Conservation (phyloP, 1,139 yeast genomes). For the Yamadazyma aaseri region DNA sequence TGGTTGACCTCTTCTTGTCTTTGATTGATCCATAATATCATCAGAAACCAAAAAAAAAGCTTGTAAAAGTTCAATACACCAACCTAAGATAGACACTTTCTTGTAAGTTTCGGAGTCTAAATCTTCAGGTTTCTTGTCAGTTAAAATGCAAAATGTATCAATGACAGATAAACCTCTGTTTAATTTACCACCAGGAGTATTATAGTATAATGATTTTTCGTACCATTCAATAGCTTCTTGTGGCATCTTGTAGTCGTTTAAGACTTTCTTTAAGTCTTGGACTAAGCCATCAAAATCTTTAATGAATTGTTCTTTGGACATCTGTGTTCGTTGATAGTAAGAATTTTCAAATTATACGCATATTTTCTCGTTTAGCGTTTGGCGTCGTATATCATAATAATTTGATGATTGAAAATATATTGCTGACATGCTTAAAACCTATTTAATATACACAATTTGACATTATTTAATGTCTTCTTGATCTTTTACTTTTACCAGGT, state of each 20-base stretch:
- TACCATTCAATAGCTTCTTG: slow-evolving; percentile 88
- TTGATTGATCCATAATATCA: slow-evolving; percentile 97
- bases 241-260: slow-evolving; percentile 77
- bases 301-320: slow-evolving; percentile 45
- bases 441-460: slow-evolving; percentile 7
- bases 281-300: slow-evolving; percentile 76
- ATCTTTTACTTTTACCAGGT: slow-evolving; percentile 74
- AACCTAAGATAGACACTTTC: slow-evolving; percentile 87
- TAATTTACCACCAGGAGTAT: slow-evolving; percentile 95
- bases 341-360: neutral
- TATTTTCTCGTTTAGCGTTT: neutral
- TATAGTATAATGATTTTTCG: slow-evolving; percentile 69
- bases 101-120: slow-evolving; percentile 69
- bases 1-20: slow-evolving; percentile 97
- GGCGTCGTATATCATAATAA: neutral
- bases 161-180: slow-evolving; percentile 95
- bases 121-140: slow-evolving; percentile 58
- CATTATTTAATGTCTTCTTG: slow-evolving; percentile 20
- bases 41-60: slow-evolving; percentile 97
- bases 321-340: slow-evolving; percentile 1
- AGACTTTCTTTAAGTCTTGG: slow-evolving; percentile 64
- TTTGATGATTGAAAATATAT: neutral
- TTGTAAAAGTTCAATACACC: slow-evolving; percentile 94
- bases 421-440: neutral
- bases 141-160: slow-evolving; percentile 84